Evolutionary conservation across 2,329 filamentous ascomycete genomes (phyloP).

Genomic region (Calonectria hawksworthii): DNA sequence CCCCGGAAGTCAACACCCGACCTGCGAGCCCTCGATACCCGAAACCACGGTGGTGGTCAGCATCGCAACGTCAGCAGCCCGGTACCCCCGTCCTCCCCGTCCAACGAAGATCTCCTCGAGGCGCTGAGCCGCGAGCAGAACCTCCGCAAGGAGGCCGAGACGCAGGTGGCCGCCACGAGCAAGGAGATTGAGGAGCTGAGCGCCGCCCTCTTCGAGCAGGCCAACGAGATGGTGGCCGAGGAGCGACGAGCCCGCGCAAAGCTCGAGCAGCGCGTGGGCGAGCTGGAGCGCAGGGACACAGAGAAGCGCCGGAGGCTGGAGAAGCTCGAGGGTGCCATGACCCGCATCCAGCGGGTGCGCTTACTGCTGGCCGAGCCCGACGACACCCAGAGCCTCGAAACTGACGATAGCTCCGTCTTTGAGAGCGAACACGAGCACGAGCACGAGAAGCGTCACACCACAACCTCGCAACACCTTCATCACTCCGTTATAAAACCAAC

Average conservation of each 20-base stretch:
- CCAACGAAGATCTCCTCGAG: constrained; percentile 68
- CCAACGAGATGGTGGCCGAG: constrained; percentile 88
- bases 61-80: constrained; percentile 37
- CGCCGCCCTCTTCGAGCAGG: constrained; percentile 82
- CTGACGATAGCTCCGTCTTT: not conserved
- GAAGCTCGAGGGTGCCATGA: constrained; percentile 78
- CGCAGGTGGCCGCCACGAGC: constrained; percentile 73
- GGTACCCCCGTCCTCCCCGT: constrained; percentile 42
- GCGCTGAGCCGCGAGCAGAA: constrained; percentile 76
- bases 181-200: constrained; percentile 85
- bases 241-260: constrained; percentile 79
- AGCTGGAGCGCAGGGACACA: constrained; percentile 77
- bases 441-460: not conserved
- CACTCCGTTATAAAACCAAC: not conserved
- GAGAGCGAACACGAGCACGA: constrained; percentile 8
- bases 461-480: not conserved
- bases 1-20: constrained; percentile 61
- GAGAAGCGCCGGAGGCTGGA: constrained; percentile 80
- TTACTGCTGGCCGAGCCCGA: constrained; percentile 64
- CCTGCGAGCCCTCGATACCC: constrained; percentile 39
- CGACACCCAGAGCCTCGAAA: constrained; percentile 22
- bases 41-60: constrained; percentile 32
- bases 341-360: constrained; percentile 78
- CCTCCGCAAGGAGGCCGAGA: constrained; percentile 78
- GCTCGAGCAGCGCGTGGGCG: constrained; percentile 78